Evolutionary conservation across 352 stramenopile genomes (phyloP).

Genomic region (Phytophthora lateralis): DNA sequence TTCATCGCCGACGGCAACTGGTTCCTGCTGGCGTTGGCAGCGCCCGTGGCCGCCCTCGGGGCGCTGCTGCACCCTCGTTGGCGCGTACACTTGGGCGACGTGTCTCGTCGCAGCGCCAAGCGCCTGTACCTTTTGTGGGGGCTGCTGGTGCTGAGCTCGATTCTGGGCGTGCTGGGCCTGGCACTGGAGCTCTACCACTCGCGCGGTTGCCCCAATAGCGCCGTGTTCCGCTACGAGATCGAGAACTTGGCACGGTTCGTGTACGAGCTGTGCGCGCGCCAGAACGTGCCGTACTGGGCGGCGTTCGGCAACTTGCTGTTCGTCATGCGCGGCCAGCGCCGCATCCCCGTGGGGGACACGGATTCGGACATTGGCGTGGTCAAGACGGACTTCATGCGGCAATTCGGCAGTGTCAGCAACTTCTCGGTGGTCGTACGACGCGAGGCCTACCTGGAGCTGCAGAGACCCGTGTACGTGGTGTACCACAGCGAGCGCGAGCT

Average conservation of each 20-base stretch:
- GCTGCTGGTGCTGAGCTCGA: constrained; percentile 38
- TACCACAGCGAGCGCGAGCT: constrained; percentile 64
- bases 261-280: constrained; percentile 55
- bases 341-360: constrained; percentile 76
- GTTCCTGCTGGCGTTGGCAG: constrained; percentile 52
- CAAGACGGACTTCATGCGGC: constrained; percentile 57
- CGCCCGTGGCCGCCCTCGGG: constrained; percentile 30
- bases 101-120: constrained; percentile 29
- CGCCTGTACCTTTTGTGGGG: constrained; percentile 45
- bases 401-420: constrained; percentile 55
- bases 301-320: constrained; percentile 82
- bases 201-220: constrained; percentile 64
- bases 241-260: constrained; percentile 68
- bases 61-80: constrained; percentile 54
- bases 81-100: constrained; percentile 28
- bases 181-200: constrained; percentile 69
- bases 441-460: constrained; percentile 56
- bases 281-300: constrained; percentile 67
- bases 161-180: constrained; percentile 47
- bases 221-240: constrained; percentile 73
- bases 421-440: constrained; percentile 53
- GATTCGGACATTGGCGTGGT: constrained; percentile 80
- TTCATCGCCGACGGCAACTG: constrained; percentile 73
- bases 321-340: constrained; percentile 61
- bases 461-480: constrained; percentile 50